Conservation (phyloP, 257 asterid species). For the Linaria vulgaris region DNA sequence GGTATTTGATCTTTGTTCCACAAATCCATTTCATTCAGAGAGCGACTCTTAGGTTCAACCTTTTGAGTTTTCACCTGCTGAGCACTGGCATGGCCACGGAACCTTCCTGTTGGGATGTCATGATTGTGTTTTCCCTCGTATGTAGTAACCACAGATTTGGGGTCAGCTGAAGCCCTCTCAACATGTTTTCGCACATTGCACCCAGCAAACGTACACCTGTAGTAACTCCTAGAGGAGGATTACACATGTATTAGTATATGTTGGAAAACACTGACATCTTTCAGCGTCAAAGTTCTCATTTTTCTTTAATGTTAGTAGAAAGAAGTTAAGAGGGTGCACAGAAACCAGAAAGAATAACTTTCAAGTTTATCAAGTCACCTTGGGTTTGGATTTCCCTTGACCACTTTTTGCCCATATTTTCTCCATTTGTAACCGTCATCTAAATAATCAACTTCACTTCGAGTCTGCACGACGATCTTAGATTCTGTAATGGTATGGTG, state of each 20-base stretch:
- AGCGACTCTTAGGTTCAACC: conserved; percentile 32
- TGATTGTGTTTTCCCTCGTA: conserved; percentile 91
- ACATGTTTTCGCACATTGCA: conserved; percentile 95
- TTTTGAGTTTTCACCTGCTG: conserved; percentile 39
- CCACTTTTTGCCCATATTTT: conserved; percentile 92
- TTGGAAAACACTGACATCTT: no score
- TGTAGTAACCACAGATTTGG: conserved; percentile 81
- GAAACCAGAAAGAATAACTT: conserved; percentile 6
- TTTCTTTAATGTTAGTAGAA: no score
- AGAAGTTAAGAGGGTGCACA: neutral
- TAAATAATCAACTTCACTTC: conserved; percentile 89
- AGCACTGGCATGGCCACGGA: conserved; percentile 28
- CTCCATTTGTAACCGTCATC: conserved; percentile 94
- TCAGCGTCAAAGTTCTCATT: no score
- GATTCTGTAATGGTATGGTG: conserved; percentile 74
- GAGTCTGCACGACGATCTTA: conserved; percentile 87
- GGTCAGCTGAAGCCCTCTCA: conserved; percentile 83
- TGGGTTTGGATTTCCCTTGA: conserved; percentile 87
- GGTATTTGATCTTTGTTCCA: conserved; percentile 40
- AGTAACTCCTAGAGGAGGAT: conserved; percentile 68
- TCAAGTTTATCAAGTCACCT: conserved; percentile 45
- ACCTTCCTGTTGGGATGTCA: conserved; percentile 62
- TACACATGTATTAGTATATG: conserved; percentile 1
- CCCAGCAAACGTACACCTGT: conserved; percentile 78
- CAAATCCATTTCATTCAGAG: conserved; percentile 37